Evolutionary conservation across 306 rosid genomes (phyloP).

Genomic region (Ceratonia siliqua): DNA sequence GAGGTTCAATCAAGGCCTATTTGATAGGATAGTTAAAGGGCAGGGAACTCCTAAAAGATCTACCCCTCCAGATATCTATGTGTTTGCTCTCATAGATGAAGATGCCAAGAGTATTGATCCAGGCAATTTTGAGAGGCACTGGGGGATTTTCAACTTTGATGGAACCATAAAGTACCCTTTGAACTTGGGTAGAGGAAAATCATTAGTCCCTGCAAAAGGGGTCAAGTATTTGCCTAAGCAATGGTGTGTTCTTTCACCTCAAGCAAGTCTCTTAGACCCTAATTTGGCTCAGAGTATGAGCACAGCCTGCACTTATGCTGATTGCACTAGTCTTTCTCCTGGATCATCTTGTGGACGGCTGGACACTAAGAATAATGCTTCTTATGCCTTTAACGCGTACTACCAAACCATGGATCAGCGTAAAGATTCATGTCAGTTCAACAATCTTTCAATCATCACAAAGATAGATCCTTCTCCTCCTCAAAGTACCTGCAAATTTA

Average conservation of each 20-base stretch:
- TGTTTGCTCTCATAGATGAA: constrained; percentile 77
- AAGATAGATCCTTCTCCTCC: constrained; percentile 67
- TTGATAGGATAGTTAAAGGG: constrained; percentile 46
- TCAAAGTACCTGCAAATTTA: constrained; percentile 52
- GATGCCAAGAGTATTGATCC: constrained; percentile 79
- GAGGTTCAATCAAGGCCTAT: constrained; percentile 84
- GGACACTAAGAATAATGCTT: constrained; percentile 65
- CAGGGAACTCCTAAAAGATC: constrained; percentile 80
- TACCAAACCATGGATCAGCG: constrained; percentile 76
- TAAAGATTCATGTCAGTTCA: constrained; percentile 63
- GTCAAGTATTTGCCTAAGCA: constrained; percentile 62
- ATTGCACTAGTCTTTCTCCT: constrained; percentile 75
- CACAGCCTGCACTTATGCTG: constrained; percentile 80
- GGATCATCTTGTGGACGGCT: constrained; percentile 72
- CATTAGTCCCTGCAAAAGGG: constrained; percentile 69
- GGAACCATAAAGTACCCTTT: constrained; percentile 70
- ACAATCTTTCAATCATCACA: constrained; percentile 47
- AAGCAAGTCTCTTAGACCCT: constrained; percentile 58
- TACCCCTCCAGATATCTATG: constrained; percentile 63
- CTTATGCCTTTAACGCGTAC: constrained; percentile 85
- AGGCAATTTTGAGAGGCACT: constrained; percentile 90
- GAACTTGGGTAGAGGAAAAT: constrained; percentile 52
- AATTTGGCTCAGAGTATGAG: constrained; percentile 45
- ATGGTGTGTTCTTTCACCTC: constrained; percentile 84
- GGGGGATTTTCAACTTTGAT: constrained; percentile 86